Percentiles rank a stretch among this genome's conserved stretches.
phyloP scores from a whole-genome alignment of 371 early-diverging fungal species.

The Mortierella polycephala region DNA sequence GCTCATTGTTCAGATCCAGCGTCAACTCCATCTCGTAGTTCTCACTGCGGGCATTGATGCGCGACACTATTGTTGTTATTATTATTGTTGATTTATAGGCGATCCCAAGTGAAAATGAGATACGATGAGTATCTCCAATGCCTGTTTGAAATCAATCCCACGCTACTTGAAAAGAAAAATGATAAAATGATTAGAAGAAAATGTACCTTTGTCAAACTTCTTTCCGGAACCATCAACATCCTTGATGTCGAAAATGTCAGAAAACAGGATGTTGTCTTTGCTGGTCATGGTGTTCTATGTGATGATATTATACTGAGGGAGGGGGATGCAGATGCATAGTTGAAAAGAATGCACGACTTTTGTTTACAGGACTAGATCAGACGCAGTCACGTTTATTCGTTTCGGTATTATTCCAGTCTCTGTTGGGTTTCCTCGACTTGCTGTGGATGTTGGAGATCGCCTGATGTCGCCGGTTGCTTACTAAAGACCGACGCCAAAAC shows the following conservation, averaged over 20 bases:
- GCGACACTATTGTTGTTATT: slow-evolving; percentile 75
- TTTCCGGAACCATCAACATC: slow-evolving; percentile 92
- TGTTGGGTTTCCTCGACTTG: not conserved
- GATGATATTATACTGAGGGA: too few relatives aligned
- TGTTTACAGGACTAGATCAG: too few relatives aligned
- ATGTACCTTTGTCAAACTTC: slow-evolving; percentile 90
- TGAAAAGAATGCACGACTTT: too few relatives aligned
- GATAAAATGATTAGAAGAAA: not conserved
- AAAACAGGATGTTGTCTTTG: slow-evolving; percentile 81
- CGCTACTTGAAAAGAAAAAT: not conserved
- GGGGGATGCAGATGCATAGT: too few relatives aligned
- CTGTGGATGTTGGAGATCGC: not conserved
- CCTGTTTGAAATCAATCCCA: not conserved
- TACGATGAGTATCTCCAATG: not conserved
- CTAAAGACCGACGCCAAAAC: slow-evolving; percentile 15
- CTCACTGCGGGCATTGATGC: slow-evolving; percentile 86
- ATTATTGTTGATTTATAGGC: too few relatives aligned
- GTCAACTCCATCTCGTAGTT: slow-evolving; percentile 90
- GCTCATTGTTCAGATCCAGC: slow-evolving; percentile 93
- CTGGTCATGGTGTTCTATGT: slow-evolving; percentile 59
- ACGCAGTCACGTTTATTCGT: too few relatives aligned
- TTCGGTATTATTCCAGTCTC: too few relatives aligned
- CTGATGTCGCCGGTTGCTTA: too few relatives aligned
- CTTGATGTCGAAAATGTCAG: slow-evolving; percentile 88
- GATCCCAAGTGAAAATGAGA: not conserved